Percentiles rank a stretch among this genome's conserved stretches.
phyloP scores from a whole-genome alignment of 148 eudicot species.

The Fagopyrum tataricum region DNA sequence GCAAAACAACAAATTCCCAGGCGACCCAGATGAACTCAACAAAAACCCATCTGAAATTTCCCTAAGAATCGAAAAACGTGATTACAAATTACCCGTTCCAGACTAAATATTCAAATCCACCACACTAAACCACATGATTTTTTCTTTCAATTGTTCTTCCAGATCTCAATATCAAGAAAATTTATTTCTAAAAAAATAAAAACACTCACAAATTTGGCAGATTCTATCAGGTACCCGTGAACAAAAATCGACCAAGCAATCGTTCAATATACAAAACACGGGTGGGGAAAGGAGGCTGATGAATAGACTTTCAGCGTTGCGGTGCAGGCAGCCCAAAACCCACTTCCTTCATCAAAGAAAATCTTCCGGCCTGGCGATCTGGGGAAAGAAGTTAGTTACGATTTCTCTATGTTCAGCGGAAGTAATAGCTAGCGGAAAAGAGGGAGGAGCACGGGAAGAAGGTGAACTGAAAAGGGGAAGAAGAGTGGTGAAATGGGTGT shows the following conservation, averaged over 20 bases:
- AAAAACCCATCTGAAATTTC: slow-evolving; percentile 10
- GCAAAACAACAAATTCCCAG: slow-evolving; percentile 7
- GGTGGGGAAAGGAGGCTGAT: neutral
- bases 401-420: neutral
- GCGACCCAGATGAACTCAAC: slow-evolving; percentile 1
- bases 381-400: neutral
- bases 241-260: neutral
- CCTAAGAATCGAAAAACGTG: neutral
- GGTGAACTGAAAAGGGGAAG: neutral
- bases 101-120: slow-evolving; percentile 5
- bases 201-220: neutral
- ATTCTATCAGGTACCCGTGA: slow-evolving; percentile 1
- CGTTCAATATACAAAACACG: neutral
- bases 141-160: slow-evolving; percentile 3
- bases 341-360: neutral
- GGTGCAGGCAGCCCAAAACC: neutral
- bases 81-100: neutral
- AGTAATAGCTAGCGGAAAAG: neutral
- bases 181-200: neutral
- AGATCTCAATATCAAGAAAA: slow-evolving; percentile 3
- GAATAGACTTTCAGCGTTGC: neutral
- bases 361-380: neutral
- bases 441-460: neutral
- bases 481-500: neutral
- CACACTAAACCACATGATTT: slow-evolving; percentile 5